phyloP scores from a whole-genome alignment of 345 rosid species.

The Bruguiera parviflora region DNA sequence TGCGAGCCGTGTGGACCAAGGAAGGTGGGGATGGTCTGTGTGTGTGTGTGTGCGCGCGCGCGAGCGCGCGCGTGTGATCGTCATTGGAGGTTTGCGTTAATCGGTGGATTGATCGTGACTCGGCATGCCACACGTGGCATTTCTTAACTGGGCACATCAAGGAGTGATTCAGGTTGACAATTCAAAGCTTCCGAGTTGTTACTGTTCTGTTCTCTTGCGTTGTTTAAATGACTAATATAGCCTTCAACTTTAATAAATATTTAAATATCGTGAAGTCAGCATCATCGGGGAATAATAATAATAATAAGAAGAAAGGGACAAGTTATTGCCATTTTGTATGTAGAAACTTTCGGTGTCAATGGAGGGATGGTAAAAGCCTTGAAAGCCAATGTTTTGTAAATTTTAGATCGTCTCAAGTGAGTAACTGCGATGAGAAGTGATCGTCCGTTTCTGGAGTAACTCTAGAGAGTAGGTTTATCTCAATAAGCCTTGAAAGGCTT shows the following conservation, averaged over 20 bases:
- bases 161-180: constrained; percentile 23
- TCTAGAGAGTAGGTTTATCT: no score
- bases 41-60: neutral
- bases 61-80: no score
- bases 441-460: no score
- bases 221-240: neutral
- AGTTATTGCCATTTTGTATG: neutral
- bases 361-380: no score
- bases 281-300: no score
- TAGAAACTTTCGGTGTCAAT: no score
- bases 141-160: constrained; percentile 16
- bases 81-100: constrained; percentile 1
- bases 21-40: constrained; percentile 9
- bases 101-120: constrained; percentile 12
- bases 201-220: neutral
- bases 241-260: neutral
- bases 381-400: no score
- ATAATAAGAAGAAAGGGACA: no score
- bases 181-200: constrained; percentile 19
- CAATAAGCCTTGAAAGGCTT: no score
- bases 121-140: constrained; percentile 18
- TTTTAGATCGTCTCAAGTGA: no score
- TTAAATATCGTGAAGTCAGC: no score
- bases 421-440: no score
- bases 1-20: constrained; percentile 50